phyloP scores from a whole-genome alignment of 805 yeast species.

The Schwanniomyces polymorphus region DNA sequence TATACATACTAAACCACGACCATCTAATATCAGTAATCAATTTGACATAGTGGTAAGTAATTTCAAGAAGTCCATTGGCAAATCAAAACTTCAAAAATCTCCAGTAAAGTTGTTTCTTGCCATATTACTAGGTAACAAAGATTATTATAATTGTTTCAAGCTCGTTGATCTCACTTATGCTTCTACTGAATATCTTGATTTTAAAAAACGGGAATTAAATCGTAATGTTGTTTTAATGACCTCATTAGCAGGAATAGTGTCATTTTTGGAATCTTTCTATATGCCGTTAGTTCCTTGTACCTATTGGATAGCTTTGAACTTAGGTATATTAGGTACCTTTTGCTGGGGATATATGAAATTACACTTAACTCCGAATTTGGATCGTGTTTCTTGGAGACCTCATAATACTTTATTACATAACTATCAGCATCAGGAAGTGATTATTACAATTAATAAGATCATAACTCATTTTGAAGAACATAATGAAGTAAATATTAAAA shows the following conservation, averaged over 20 bases:
- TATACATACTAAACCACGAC: conserved; percentile 17
- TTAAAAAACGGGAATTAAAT: conserved; percentile 11
- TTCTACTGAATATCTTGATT: conserved; percentile 8
- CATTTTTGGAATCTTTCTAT: conserved; percentile 18
- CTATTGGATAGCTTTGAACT: conserved; percentile 9
- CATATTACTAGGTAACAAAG: conserved; percentile 21
- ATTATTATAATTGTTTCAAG: conserved; percentile 25
- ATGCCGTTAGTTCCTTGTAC: conserved; percentile 13
- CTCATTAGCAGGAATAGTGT: conserved; percentile 7
- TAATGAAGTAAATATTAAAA: conserved; percentile 39
- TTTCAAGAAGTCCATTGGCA: conserved; percentile 3
- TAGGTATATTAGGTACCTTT: conserved; percentile 2
- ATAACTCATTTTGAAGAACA: conserved; percentile 43
- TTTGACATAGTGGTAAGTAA: conserved; percentile 8
- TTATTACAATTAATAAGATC: conserved; percentile 29
- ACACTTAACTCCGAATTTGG: conserved; percentile 11
- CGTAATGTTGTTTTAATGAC: neutral
- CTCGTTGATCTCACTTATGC: conserved; percentile 25
- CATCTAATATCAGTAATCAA: conserved; percentile 8
- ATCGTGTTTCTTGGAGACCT: conserved; percentile 39
- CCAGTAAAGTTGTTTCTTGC: conserved; percentile 13
- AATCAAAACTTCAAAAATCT: conserved; percentile 2
- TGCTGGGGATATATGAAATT: conserved; percentile 7
- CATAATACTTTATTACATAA: conserved; percentile 28
- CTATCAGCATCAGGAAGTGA: conserved; percentile 28